Evolutionary conservation across 75 land plant species (phyloP), one percentile per base, ranked within the genome.

Genomic region (Sequoiadendron giganteum): DNA sequence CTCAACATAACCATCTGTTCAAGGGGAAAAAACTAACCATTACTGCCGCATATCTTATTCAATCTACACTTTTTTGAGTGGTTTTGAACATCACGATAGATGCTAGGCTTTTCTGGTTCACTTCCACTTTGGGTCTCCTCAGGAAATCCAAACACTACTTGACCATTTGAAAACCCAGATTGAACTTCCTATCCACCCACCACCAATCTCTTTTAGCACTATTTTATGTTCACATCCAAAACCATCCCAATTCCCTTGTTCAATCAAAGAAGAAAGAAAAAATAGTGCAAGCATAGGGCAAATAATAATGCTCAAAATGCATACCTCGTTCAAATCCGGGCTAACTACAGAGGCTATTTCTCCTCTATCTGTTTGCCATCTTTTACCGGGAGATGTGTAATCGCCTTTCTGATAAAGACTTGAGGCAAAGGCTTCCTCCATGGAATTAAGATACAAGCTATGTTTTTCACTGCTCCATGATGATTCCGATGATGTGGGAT

Each of bases 401-500:
- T 79, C 21, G 0, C 82, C 45, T 21, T 39, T 42, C 8, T 79
- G 43, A 79, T 39, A 25, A 25, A 79, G 47, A 1, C 79, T 76
- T 18, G 15, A 34, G 39, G 36, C 79, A 76, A 76, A 76, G 5
- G 79, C 79, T 38, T 76, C 79, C 79, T 76, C 79, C 3, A 76
- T 76, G 19, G 79, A 76, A 76, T 76, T 76, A 18, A 76, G 79
- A 36, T 76, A 76, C 40, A 76, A 15, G 40, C 79, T 76, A 76
- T 76, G 79, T 15, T 76, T 77, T 39, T 77, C 43, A 38, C 39
- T 2, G 7, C 47, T 79, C 45, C 82, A 79, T 21, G 82, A 40
- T 39, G 25, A 16, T 40, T 79, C 82, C 40, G 82, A 79, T 19
- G 10, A 18, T 40, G 45, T 40, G 43, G 82, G 45, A 40, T 79